Base-by-base conservation (phyloP, 768 basidiomycete genomes). In the Lentinula sp. region DNA sequence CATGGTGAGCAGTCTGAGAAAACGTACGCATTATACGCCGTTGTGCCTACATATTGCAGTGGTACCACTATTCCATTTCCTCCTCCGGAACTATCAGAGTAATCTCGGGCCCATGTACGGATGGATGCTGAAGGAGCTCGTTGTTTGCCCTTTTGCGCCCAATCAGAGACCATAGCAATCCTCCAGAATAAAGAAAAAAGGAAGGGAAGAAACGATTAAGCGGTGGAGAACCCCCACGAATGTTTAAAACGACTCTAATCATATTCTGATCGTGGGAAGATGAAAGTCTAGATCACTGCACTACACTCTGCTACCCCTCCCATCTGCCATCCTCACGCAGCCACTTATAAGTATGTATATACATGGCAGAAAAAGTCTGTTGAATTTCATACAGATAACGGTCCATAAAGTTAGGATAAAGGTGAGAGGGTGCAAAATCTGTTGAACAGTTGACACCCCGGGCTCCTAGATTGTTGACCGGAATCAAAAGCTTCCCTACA, bases 21-120 rank as follows among this genome's bases (percentile, higher is more conserved):
- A 5, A 83, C 87, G 76, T 71, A 90, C 89, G 84, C 78, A 65
- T 86, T 81, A 65, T 77, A 85, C 6, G 79, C 71, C 15, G 81
- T 81, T 42, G 74, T 78, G 1, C 79, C 79, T n/a, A 84, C 74
- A 70, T 86, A 72, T 58, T 84, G 71, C 63, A 90, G 68, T 20
- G 78, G 79, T 18, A 91, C 65, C 12, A 91, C 79, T 32, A 86
- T 73, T 4, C 90, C 90, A 32, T 73, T 79, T 2, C 69, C 56
- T 16, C 79, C 83, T 0, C 84, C 85, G 53, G 65, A 41, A 18
- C 84, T 35, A 50, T 59, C 59, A 10, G 59, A 52, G 36, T 52
- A 39, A 50, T 60, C 59, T 39, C 50, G 35, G 23, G 37, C 37
- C 45, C 41, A 43, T 6, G 13, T 36, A 8, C 12, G 28, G n/a